Evolutionary conservation across 371 early-diverging fungal species (phyloP), one percentile per base, ranked within the genome.

Genomic region (Rhizopus microsporus): DNA sequence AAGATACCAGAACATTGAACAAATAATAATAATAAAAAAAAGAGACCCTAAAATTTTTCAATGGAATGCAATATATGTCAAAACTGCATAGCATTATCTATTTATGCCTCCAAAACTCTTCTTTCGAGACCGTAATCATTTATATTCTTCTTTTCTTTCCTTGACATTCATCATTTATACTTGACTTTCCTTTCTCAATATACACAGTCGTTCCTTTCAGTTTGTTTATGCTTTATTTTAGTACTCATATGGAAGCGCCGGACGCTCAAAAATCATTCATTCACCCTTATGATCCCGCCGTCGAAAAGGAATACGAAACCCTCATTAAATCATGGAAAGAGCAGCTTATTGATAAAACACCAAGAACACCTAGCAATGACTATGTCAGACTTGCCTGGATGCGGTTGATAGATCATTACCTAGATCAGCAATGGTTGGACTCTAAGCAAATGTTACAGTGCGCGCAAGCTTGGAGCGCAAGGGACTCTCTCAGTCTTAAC

Each of bases 351-450:
- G 42, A 56, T 6, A 37, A 62, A 13, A 54, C 63, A 17, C 67
- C 61, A 10, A 8, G 44, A 6, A 38, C 61, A 5, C 59, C 46
- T 40, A 65, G 43, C 7, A 45, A 56, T 23, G 56, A 65, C 42
- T 61, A 60, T 39, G 51, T 63, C 10, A 56, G 61, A 31, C 51
- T 63, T 13, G 61, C 56, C 30, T 71, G 64, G 63, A 60, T 69
- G 62, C 51, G 62, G 23, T 31, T 72, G 4, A 67, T 76, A 47
- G 68, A 71, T 43, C 66, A 68, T 8, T 68, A 67, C 47, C 60
- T 76, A n/a, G 76, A 76, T 33, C 71, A 68, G 32, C 69, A 70
- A 34, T 76, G 73, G 76, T 13, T 68, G 13, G 76, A 76, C 34
- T 67, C 76, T 5, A 72, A 76, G 33, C 71, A 67, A 33, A 71